phyloP scores from a whole-genome alignment of 768 basidiomycete genomes.

The Coprinopsis sp. region DNA sequence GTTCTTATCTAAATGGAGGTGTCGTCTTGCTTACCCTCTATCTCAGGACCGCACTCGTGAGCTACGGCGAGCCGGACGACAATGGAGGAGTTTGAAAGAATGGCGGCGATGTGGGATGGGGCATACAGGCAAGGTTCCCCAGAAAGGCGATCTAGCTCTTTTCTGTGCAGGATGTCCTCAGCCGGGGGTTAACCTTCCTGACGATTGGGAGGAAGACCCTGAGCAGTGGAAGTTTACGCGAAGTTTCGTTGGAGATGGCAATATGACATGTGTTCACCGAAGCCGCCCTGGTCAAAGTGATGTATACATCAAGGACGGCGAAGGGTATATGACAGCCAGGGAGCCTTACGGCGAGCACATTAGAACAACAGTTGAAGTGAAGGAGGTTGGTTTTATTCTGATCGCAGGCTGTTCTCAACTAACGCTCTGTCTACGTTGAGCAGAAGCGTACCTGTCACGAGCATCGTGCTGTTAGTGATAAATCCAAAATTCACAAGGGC shows the following conservation, averaged over 20 bases:
- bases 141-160: conserved; percentile 9
- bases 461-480: conserved; percentile 3
- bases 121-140: not conserved
- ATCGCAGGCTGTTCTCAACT: not conserved
- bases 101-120: conserved; percentile 12
- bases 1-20: not conserved
- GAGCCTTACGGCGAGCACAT: conserved; percentile 6
- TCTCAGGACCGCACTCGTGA: conserved; percentile 13
- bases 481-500: not conserved
- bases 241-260: conserved; percentile 8
- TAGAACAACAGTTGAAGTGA: not conserved
- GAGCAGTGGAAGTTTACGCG: not conserved
- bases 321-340: conserved; percentile 11
- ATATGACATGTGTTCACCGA: conserved; percentile 12
- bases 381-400: conserved; percentile 1
- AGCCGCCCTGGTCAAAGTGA: conserved; percentile 4
- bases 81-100: conserved; percentile 14
- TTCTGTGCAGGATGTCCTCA: conserved; percentile 19
- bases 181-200: conserved; percentile 12
- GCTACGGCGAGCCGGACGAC: conserved; percentile 10
- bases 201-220: conserved; percentile 9
- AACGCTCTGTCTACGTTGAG: not conserved
- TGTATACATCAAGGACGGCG: conserved; percentile 9
- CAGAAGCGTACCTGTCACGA: conserved; percentile 3
- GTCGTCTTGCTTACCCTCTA: not conserved